Conservation (phyloP, 345 rosid species). For the Cardiospermum halicacabum region DNA sequence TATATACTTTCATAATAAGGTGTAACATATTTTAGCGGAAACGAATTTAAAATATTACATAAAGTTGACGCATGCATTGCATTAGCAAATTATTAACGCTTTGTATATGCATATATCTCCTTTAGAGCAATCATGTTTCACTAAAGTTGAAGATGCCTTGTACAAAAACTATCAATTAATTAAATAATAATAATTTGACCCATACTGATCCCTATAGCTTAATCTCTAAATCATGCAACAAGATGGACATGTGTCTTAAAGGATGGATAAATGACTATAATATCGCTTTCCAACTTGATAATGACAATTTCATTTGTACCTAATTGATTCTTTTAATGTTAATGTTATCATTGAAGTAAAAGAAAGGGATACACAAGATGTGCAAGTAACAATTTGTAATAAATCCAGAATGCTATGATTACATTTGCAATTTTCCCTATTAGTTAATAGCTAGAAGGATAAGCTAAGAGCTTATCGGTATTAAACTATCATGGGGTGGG, state of each 20-base stretch:
- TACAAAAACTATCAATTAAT: neutral
- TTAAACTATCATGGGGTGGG: too few species aligned
- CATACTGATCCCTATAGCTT: neutral
- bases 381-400: neutral
- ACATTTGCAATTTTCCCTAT: neutral
- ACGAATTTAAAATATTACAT: neutral
- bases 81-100: neutral
- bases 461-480: too few species aligned
- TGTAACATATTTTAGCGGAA: too few species aligned
- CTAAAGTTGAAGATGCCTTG: neutral
- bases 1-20: too few species aligned
- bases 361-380: neutral
- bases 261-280: neutral
- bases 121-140: neutral
- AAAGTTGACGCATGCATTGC: slow-evolving; percentile 1
- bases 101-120: neutral
- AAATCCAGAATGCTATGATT: neutral
- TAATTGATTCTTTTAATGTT: neutral
- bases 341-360: neutral
- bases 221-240: neutral
- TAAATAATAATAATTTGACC: neutral
- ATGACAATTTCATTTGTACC: neutral
- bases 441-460: too few species aligned
- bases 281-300: neutral
- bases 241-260: too few species aligned